phyloP scores from a whole-genome alignment of 2,329 filamentous ascomycete species.

The Colletotrichum musicola region DNA sequence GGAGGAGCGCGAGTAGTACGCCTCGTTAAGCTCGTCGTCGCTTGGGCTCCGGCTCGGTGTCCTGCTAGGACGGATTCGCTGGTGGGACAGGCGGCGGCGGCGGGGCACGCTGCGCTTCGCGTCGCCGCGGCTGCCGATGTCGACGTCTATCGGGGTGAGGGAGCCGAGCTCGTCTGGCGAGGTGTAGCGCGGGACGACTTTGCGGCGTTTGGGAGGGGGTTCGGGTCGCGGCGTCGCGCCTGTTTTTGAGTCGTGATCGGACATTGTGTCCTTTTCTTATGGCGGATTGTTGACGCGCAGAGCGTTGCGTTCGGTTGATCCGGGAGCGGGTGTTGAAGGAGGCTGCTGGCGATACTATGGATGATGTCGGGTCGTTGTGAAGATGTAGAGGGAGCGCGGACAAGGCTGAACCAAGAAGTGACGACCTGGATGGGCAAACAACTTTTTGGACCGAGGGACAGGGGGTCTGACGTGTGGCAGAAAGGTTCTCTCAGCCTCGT shows the following conservation, averaged over 20 bases:
- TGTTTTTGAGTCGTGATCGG: conserved; percentile 43
- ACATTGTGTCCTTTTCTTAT: conserved; percentile 42
- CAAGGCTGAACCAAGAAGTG: conserved; percentile 22
- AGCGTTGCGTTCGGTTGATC: too few relatives aligned
- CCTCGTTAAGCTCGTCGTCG: conserved; percentile 42
- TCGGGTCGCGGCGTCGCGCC: conserved; percentile 42
- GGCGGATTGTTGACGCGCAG: neutral
- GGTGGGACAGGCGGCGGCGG: conserved; percentile 36
- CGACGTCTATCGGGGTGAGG: neutral
- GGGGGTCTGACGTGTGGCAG: conserved; percentile 26
- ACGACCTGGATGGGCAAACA: neutral
- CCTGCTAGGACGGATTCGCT: conserved; percentile 37
- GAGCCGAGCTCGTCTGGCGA: conserved; percentile 58
- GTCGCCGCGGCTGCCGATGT: neutral
- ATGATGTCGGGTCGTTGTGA: neutral
- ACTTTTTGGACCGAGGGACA: conserved; percentile 21
- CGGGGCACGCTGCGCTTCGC: neutral
- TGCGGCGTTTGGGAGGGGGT: conserved; percentile 57
- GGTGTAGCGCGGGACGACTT: conserved; percentile 56
- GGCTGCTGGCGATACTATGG: neutral
- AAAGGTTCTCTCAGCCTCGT: conserved; percentile 28
- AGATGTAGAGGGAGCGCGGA: neutral
- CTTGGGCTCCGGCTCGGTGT: conserved; percentile 40
- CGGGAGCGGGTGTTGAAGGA: neutral
- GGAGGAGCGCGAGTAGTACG: conserved; percentile 41